phyloP scores from a whole-genome alignment of 106 monocot genomes.

The Allium cepa region DNA sequence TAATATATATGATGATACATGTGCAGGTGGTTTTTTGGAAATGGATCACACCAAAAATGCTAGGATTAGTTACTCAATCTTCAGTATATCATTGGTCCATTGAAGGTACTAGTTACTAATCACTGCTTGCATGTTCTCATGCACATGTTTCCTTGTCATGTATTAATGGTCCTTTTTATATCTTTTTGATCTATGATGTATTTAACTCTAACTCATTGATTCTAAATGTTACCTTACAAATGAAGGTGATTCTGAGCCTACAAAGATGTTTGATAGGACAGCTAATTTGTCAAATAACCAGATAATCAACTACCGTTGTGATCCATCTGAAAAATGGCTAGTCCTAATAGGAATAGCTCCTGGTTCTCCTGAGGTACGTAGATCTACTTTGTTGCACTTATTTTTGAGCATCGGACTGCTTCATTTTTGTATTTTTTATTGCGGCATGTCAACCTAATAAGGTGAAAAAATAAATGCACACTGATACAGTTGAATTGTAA shows the following conservation, averaged over 20 bases:
- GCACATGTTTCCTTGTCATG: background rate
- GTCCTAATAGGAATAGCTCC: conserved; percentile 97
- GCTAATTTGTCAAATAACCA: conserved; percentile 91
- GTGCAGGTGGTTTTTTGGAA: conserved; percentile 97
- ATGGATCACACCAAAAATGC: conserved; percentile 90
- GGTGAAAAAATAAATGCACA: too few relatives aligned
- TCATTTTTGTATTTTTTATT: background rate
- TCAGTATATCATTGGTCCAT: conserved; percentile 96
- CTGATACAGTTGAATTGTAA: too few relatives aligned
- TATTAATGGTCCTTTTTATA: background rate
- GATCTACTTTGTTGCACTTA: background rate
- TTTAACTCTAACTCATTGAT: background rate
- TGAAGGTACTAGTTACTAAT: conserved; percentile 41
- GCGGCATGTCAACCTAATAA: too few relatives aligned
- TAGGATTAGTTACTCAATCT: conserved; percentile 91
- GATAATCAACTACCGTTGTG: conserved; percentile 95
- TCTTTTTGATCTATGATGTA: background rate
- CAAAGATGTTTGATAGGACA: conserved; percentile 93
- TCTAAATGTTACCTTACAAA: background rate
- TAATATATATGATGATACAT: background rate
- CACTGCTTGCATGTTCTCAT: too few relatives aligned
- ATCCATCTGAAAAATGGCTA: conserved; percentile 94
- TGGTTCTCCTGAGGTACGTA: conserved; percentile 79
- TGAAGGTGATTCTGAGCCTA: conserved; percentile 82
- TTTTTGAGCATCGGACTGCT: background rate